Percentiles rank a stretch among this genome's conserved stretches.
phyloP scores from a whole-genome alignment of 179 eudicot genomes.

The Heliamphora pulchella region DNA sequence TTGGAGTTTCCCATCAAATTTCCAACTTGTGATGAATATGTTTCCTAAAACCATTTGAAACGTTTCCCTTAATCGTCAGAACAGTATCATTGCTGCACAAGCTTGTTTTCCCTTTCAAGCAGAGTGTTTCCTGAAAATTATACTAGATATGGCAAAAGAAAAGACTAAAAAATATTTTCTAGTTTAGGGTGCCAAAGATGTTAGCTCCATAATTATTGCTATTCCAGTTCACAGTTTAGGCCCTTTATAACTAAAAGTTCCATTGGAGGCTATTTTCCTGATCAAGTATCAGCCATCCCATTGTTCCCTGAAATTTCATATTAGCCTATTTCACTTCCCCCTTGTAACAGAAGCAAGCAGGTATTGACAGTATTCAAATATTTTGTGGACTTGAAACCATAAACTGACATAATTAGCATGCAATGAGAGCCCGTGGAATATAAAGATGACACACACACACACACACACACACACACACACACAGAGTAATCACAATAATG shows the following conservation, averaged over 20 bases:
- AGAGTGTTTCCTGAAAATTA: too few relatives aligned
- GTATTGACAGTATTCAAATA: background rate
- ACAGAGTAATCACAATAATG: background rate
- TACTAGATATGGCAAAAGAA: background rate
- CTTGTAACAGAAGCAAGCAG: background rate
- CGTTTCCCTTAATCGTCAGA: background rate
- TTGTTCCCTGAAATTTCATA: background rate
- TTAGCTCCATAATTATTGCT: too few relatives aligned
- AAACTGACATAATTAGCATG: constrained; percentile 1
- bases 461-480: background rate
- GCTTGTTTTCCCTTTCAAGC: too few relatives aligned
- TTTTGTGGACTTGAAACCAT: background rate
- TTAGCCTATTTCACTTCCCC: background rate
- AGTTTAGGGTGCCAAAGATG: background rate
- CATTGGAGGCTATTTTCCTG: background rate
- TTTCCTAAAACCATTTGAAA: background rate
- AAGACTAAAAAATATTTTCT: background rate
- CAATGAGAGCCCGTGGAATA: background rate
- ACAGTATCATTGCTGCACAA: background rate
- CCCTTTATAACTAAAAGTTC: background rate
- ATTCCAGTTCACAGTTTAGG: background rate
- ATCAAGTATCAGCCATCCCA: background rate
- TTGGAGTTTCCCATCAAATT: background rate
- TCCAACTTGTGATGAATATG: background rate
- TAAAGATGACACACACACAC: too few relatives aligned